phyloP scores from a whole-genome alignment of 2,329 filamentous ascomycete genomes.

The Colletotrichum horii region DNA sequence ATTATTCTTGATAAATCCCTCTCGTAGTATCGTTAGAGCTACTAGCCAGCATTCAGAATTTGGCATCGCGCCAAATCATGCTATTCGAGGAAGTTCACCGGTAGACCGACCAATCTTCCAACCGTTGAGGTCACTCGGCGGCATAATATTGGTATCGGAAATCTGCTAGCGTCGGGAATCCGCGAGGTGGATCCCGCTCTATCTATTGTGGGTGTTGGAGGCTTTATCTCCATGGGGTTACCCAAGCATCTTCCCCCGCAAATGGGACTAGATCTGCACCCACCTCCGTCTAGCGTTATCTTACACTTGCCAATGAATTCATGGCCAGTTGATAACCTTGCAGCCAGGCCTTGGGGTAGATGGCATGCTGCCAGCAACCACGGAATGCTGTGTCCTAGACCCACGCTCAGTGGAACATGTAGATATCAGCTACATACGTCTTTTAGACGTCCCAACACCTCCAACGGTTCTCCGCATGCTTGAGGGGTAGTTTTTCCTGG shows the following conservation, averaged over 20 bases:
- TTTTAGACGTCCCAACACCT: neutral
- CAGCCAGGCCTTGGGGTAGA: neutral
- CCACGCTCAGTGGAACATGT: neutral
- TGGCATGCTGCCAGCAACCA: neutral
- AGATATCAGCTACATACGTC: neutral
- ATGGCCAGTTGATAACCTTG: neutral
- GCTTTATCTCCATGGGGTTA: neutral
- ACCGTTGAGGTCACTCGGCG: neutral
- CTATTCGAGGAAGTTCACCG: neutral
- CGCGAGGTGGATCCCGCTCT: neutral
- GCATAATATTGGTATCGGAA: conserved; percentile 7
- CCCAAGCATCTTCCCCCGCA: neutral
- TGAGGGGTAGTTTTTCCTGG: neutral
- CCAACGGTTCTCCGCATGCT: neutral
- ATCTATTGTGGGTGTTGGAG: neutral
- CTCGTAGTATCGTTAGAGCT: accelerated
- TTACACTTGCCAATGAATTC: neutral
- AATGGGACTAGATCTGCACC: neutral
- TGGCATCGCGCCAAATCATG: neutral
- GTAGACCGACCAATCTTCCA: neutral
- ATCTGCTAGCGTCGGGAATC: conserved; percentile 2
- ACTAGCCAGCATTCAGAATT: neutral
- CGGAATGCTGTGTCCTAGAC: neutral
- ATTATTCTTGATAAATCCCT: neutral
- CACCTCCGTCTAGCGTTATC: neutral